A percentile compares a stretch with the other conserved stretches of the same genome.
These are phyloP conservation scores for Tetragonia tetragonoides DNA, from an alignment of 148 eudicot genomes.

Conservation along the genomic window DNA sequence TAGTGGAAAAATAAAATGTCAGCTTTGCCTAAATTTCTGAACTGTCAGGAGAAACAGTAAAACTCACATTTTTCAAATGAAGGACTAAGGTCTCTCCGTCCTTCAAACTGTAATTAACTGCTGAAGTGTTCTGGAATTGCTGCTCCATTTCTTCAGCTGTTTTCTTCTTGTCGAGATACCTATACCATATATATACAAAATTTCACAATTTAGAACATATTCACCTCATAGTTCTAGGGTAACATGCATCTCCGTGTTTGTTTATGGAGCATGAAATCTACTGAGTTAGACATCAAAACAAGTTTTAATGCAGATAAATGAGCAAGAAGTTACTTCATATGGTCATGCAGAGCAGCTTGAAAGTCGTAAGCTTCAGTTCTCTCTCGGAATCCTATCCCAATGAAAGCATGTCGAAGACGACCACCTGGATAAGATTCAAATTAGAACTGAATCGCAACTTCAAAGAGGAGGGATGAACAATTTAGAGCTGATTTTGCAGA, in stretches of 20 bases:
- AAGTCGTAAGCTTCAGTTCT: conserved; percentile 94
- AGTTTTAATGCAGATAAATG: background rate
- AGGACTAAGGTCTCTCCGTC: conserved; percentile 91
- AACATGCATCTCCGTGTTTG: background rate
- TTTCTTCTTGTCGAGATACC: conserved; percentile 93
- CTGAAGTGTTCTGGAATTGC: conserved; percentile 71
- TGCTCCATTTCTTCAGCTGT: conserved; percentile 99
- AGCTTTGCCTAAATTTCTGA: background rate
- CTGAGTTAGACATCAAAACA: background rate
- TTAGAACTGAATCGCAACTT: background rate
- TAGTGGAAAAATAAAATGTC: background rate
- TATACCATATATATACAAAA: conserved; percentile 16
- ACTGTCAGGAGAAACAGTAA: background rate
- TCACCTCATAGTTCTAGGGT: background rate
- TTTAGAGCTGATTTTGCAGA: background rate
- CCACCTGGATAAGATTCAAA: conserved; percentile 54
- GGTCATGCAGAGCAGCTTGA: conserved; percentile 99
- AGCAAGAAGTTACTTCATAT: conserved; percentile 69
- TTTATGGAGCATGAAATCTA: background rate
- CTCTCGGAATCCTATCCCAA: conserved; percentile 95
- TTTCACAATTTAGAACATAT: background rate
- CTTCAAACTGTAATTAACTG: conserved; percentile 91
- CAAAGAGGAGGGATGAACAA: background rate
- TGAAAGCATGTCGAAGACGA: conserved; percentile 93
- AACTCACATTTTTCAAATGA: conserved; percentile 70